phyloP scores from a whole-genome alignment of 1,284 basidiomycete species.

The Apiotrichum gracile region DNA sequence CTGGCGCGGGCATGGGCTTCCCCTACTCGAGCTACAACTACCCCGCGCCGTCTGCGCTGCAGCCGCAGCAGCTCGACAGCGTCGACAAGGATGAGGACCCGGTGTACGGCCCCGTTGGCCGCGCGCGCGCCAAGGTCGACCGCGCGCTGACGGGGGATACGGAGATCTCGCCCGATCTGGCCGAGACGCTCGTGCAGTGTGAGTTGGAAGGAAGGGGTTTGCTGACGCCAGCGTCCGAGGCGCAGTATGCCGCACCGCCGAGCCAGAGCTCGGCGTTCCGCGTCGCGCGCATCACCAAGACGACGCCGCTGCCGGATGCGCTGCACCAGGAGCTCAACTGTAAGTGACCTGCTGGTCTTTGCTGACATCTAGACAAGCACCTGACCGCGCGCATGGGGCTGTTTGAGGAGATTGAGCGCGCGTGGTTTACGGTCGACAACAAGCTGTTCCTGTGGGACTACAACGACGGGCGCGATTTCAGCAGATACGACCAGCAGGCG shows the following conservation, averaged over 20 bases:
- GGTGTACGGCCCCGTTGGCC: constrained; percentile 35
- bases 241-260: constrained; percentile 17
- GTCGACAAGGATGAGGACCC: constrained; percentile 36
- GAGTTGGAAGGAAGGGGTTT: constrained; percentile 6
- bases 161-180: constrained; percentile 38
- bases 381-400: constrained; percentile 64
- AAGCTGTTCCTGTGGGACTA: constrained; percentile 97
- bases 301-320: constrained; percentile 39
- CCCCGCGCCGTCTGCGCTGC: background rate
- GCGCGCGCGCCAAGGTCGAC: constrained; percentile 35
- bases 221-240: constrained; percentile 17
- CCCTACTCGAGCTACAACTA: background rate
- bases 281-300: constrained; percentile 21
- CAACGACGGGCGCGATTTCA: constrained; percentile 57
- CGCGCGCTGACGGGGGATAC: constrained; percentile 31
- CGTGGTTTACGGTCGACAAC: constrained; percentile 93
- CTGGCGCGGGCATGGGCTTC: background rate
- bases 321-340: constrained; percentile 41
- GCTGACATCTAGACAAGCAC: constrained; percentile 25
- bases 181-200: constrained; percentile 18
- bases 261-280: constrained; percentile 18
- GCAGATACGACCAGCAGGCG: constrained; percentile 82
- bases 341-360: too few species aligned
- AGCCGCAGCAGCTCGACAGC: constrained; percentile 33
- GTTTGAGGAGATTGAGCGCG: constrained; percentile 86